A percentile compares a stretch with the other conserved stretches of the same genome.
phyloP scores from a whole-genome alignment of 2,329 filamentous ascomycete species.

The Penicillium sp. region DNA sequence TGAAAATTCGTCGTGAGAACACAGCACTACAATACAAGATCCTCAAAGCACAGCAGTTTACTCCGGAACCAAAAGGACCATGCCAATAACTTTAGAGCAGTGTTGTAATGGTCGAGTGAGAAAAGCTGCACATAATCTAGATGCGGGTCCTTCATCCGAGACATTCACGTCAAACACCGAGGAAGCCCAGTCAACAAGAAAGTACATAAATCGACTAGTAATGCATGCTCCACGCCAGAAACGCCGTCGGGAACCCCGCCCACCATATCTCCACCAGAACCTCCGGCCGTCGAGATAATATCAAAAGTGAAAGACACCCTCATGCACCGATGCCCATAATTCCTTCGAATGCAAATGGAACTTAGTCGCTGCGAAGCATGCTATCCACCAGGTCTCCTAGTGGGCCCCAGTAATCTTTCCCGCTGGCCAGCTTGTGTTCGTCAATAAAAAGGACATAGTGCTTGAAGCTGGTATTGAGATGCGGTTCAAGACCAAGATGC shows the following conservation, averaged over 20 bases:
- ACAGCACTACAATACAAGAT: neutral
- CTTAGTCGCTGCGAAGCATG: constrained; percentile 89
- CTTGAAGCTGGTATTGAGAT: constrained; percentile 99
- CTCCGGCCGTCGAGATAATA: constrained; percentile 3
- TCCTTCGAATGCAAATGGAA: neutral
- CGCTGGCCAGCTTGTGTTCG: constrained; percentile 87
- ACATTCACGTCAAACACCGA: neutral
- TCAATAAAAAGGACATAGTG: constrained; percentile 99
- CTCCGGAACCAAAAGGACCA: neutral
- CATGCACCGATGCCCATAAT: constrained; percentile 14
- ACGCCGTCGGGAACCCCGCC: constrained; percentile 19
- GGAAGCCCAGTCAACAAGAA: constrained; percentile 8
- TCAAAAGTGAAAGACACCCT: constrained; percentile 7
- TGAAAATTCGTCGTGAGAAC: neutral
- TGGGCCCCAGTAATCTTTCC: constrained; percentile 96
- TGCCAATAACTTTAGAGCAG: neutral
- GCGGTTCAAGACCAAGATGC: constrained; percentile 90
- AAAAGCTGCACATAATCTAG: neutral
- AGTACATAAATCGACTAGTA: constrained; percentile 11
- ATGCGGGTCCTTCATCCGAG: neutral
- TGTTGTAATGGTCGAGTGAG: neutral
- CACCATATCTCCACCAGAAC: constrained; percentile 4
- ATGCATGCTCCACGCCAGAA: constrained; percentile 21
- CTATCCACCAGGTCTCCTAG: constrained; percentile 94
- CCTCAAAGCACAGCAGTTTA: neutral